phyloP scores from a whole-genome alignment of 2,329 filamentous ascomycete genomes.

The Chaetomiaceae sp. region DNA sequence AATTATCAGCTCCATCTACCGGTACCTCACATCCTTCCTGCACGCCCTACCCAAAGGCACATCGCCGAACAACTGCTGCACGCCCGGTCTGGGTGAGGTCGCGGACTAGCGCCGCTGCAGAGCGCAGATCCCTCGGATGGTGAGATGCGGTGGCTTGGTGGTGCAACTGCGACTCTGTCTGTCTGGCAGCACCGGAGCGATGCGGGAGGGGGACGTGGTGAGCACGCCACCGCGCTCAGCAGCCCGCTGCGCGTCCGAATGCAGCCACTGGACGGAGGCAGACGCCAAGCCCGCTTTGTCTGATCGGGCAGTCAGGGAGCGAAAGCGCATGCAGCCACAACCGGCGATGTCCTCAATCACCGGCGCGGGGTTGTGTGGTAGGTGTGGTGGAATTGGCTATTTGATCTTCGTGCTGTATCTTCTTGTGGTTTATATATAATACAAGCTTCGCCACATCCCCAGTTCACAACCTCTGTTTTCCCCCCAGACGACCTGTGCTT shows the following conservation, averaged over 20 bases:
- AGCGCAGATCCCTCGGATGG: slow-evolving; percentile 13
- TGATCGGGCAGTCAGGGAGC: background rate
- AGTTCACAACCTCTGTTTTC: background rate
- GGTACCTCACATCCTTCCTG: slow-evolving; percentile 3
- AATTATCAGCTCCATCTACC: too few species aligned
- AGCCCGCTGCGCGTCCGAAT: slow-evolving; percentile 1
- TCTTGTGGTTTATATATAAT: background rate
- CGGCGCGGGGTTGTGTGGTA: background rate
- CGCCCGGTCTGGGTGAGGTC: too few species aligned
- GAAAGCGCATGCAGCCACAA: background rate
- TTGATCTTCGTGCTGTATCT: background rate
- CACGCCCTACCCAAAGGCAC: too few species aligned
- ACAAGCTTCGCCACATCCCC: too few species aligned
- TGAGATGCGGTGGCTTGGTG: slow-evolving; percentile 20
- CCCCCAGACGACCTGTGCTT: too few species aligned
- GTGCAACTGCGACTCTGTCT: slow-evolving; percentile 5
- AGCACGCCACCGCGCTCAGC: slow-evolving; percentile 17
- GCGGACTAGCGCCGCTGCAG: too few species aligned
- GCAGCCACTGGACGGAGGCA: slow-evolving; percentile 4
- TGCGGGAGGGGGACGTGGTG: background rate
- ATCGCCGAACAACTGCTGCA: too few species aligned
- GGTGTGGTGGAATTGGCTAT: too few species aligned
- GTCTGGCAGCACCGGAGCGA: background rate
- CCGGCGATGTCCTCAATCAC: too few species aligned
- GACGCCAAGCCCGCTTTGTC: slow-evolving; percentile 8